These are phyloP conservation scores for Plasmodium blacklocki DNA, from an alignment of 169 alveolate genomes.

Conservation along the genomic window DNA sequence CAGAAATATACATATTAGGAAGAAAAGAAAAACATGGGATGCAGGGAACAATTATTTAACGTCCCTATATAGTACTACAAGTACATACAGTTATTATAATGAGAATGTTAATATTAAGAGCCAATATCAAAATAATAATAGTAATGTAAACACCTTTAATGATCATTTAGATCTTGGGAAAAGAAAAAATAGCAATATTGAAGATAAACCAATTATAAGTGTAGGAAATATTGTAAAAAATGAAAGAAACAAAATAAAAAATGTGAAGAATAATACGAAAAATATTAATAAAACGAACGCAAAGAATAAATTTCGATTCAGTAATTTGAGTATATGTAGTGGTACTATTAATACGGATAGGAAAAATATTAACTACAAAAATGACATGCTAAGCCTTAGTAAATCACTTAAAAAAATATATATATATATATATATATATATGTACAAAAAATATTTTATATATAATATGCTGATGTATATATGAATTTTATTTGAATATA, in stretches of 20 bases:
- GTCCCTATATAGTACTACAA: neutral
- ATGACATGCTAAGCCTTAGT: neutral
- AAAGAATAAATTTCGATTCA: constrained; percentile 45
- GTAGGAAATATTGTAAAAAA: constrained; percentile 35
- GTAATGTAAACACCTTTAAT: neutral
- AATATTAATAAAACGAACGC: neutral
- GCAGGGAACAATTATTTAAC: constrained; percentile 1
- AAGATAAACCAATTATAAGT: constrained; percentile 37
- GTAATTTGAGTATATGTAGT: constrained; percentile 28
- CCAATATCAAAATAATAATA: neutral
- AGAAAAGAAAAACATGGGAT: constrained; percentile 55
- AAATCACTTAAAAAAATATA: neutral
- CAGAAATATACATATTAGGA: neutral
- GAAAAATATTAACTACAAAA: neutral
- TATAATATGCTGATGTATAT: no score
- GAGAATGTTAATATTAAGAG: neutral
- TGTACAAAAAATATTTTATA: no score
- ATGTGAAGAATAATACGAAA: constrained; percentile 1
- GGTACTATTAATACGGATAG: constrained; percentile 13
- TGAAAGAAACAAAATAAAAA: constrained; percentile 13
- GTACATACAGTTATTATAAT: constrained; percentile 2
- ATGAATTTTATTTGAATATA: no score
- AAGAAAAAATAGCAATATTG: constrained; percentile 4
- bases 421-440: no score
- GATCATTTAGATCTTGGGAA: neutral